A percentile compares a stretch with the other conserved stretches of the same genome.
phyloP scores from a whole-genome alignment of 441 rosid genomes.

The Eruca vesicaria region DNA sequence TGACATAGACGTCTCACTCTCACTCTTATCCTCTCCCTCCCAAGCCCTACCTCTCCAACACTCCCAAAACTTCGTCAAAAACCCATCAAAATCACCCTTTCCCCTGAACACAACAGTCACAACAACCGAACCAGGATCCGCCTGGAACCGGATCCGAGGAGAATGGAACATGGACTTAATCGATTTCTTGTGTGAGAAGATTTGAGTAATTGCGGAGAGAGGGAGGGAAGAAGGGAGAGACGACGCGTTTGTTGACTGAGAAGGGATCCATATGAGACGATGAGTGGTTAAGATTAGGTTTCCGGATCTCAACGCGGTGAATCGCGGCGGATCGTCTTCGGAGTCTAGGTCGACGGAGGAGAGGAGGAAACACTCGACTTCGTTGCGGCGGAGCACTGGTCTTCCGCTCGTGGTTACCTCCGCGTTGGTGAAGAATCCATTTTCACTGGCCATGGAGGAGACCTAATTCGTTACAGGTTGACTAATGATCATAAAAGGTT shows the following conservation, averaged over 20 bases:
- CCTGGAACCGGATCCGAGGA: slow-evolving; percentile 82
- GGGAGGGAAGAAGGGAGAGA: slow-evolving; percentile 45
- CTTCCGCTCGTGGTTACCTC: slow-evolving; percentile 78
- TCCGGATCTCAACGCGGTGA: slow-evolving; percentile 54
- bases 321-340: slow-evolving; percentile 48
- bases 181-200: slow-evolving; percentile 70
- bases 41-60: slow-evolving; percentile 83
- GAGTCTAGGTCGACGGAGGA: slow-evolving; percentile 74
- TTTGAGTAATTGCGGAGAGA: slow-evolving; percentile 52
- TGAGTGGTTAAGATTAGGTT: slow-evolving; percentile 78
- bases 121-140: slow-evolving; percentile 51
- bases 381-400: slow-evolving; percentile 66
- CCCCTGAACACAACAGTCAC: slow-evolving; percentile 73
- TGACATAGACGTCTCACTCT: slow-evolving; percentile 19
- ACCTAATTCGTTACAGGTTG: not conserved
- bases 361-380: slow-evolving; percentile 78
- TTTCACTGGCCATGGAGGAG: slow-evolving; percentile 32
- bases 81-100: slow-evolving; percentile 78
- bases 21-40: slow-evolving; percentile 46
- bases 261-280: slow-evolving; percentile 83
- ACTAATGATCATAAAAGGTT: not conserved
- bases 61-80: slow-evolving; percentile 69
- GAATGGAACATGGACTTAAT: slow-evolving; percentile 84
- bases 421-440: slow-evolving; percentile 38
- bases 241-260: slow-evolving; percentile 32